A percentile compares a stretch with the other conserved stretches of the same genome.
Conservation (phyloP, 352 stramenopile genomes). For the Globisporangium uncinulatum region DNA sequence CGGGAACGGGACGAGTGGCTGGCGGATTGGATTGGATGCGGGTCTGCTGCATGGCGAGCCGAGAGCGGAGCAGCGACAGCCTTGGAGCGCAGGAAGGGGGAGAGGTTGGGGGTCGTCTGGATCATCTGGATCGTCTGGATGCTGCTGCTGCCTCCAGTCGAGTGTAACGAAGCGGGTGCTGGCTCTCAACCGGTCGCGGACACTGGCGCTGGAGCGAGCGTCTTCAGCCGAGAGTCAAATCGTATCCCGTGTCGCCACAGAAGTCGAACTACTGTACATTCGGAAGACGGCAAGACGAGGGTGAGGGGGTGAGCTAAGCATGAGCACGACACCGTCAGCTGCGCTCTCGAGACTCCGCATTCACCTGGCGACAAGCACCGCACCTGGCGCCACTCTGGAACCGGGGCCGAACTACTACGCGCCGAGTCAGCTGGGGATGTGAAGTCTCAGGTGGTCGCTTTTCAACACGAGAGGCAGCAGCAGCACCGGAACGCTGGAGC, state of each 20-base stretch:
- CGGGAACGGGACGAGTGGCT: neutral
- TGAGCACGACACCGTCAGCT: neutral
- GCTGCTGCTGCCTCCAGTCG: neutral
- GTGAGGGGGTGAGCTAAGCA: no score
- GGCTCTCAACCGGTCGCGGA: no score
- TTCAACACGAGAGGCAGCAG: no score
- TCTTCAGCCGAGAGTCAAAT: slow-evolving; percentile 3
- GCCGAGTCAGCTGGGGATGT: neutral
- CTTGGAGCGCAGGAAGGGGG: neutral
- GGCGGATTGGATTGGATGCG: neutral
- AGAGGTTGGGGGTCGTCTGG: no score
- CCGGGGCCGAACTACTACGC: slow-evolving; percentile 4
- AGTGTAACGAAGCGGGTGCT: no score
- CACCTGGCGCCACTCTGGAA: neutral
- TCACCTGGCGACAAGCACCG: no score
- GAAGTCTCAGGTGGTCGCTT: no score
- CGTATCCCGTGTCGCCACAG: slow-evolving; percentile 3
- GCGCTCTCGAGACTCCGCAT: neutral
- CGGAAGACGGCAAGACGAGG: neutral
- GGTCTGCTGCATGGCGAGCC: neutral
- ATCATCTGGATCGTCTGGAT: neutral
- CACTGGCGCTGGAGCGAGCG: neutral
- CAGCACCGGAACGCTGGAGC: no score
- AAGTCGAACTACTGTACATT: slow-evolving; percentile 1
- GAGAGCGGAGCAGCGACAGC: neutral